A percentile compares a stretch with the other conserved stretches of the same genome.
Evolutionary conservation across 2,329 filamentous ascomycete species (phyloP).

Genomic region (Fusarium heterosporum): DNA sequence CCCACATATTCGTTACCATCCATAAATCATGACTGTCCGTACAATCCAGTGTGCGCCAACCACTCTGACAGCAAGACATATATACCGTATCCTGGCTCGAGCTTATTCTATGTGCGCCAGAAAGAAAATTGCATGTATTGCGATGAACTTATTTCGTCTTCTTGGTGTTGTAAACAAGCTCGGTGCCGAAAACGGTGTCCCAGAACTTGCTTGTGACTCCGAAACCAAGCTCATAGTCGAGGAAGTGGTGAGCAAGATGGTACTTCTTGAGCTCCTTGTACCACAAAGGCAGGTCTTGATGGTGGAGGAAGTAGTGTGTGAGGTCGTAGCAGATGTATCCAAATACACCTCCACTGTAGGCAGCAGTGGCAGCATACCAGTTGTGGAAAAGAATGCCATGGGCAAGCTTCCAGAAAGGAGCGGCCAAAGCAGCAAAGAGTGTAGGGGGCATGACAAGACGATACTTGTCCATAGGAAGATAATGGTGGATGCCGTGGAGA

Average conservation of each 20-base stretch:
- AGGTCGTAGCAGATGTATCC: slow-evolving; percentile 97
- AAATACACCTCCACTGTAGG: slow-evolving; percentile 91
- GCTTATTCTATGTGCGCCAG: background rate
- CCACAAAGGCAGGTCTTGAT: slow-evolving; percentile 89
- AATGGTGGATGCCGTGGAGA: slow-evolving; percentile 97
- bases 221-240: slow-evolving; percentile 97
- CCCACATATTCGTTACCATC: slow-evolving; percentile 46
- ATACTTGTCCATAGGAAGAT: slow-evolving; percentile 98
- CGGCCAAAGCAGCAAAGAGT: slow-evolving; percentile 84
- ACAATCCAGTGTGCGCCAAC: slow-evolving; percentile 37
- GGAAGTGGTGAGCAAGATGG: slow-evolving; percentile 96
- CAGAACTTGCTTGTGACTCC: slow-evolving; percentile 97
- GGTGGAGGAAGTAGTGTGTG: slow-evolving; percentile 99
- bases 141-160: slow-evolving; percentile 49
- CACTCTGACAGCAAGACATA: slow-evolving; percentile 29
- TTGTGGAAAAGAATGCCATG: slow-evolving; percentile 84
- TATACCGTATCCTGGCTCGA: slow-evolving; percentile 29
- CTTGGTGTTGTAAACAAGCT: slow-evolving; percentile 64
- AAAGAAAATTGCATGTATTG: slow-evolving; percentile 3
- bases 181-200: slow-evolving; percentile 92
- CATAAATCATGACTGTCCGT: slow-evolving; percentile 44
- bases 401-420: slow-evolving; percentile 92
- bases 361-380: slow-evolving; percentile 82
- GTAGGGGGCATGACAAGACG: slow-evolving; percentile 96
- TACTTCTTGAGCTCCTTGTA: slow-evolving; percentile 97